phyloP scores from a whole-genome alignment of 345 rosid genomes.

The Camelina hispida region DNA sequence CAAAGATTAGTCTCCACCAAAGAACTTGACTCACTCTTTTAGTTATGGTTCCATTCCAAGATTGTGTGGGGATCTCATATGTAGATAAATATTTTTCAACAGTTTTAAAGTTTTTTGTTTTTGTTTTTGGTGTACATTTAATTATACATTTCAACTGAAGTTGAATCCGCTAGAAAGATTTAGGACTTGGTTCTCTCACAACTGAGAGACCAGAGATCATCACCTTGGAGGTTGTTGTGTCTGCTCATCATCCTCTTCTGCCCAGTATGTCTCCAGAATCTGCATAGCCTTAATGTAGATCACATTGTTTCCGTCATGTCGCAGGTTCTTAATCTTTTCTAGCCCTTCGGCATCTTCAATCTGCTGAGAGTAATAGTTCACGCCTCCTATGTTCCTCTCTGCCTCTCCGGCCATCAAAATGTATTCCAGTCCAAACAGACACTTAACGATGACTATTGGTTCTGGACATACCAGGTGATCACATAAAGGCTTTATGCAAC shows the following conservation, averaged over 20 bases:
- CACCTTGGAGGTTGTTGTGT: background rate
- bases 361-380: slow-evolving; percentile 53
- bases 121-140: too few species aligned
- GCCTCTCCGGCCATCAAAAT: slow-evolving; percentile 65
- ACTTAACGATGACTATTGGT: slow-evolving; percentile 53
- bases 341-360: slow-evolving; percentile 64
- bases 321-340: slow-evolving; percentile 71
- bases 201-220: too few species aligned
- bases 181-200: too few species aligned
- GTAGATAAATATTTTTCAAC: background rate
- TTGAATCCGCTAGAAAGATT: too few species aligned
- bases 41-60: too few species aligned
- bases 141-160: too few species aligned
- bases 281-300: slow-evolving; percentile 58
- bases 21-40: too few species aligned
- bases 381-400: too few species aligned
- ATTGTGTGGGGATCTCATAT: too few species aligned
- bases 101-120: too few species aligned
- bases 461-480: slow-evolving; percentile 68
- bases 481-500: slow-evolving; percentile 68
- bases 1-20: too few species aligned
- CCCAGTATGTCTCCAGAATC: slow-evolving; percentile 69
- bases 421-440: slow-evolving; percentile 65
- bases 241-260: slow-evolving; percentile 59
- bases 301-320: slow-evolving; percentile 51